Evolutionary conservation across 2,329 filamentous ascomycete genomes (phyloP).

Genomic region (Fusarium sp.): DNA sequence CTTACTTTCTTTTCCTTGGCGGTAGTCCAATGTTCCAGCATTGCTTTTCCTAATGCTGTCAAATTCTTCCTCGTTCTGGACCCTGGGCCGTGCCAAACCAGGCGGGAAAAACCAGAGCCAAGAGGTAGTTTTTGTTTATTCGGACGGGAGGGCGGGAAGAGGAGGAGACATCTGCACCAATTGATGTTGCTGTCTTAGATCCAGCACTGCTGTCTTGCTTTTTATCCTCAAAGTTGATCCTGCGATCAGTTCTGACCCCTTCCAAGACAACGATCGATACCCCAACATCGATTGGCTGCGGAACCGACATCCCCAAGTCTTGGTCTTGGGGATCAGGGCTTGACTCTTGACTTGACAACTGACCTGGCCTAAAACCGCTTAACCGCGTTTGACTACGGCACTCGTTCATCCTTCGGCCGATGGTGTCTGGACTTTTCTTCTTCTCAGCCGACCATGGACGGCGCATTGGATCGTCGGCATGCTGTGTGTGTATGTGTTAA

Average conservation of each 20-base stretch:
- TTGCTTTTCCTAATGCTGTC: conserved; percentile 31
- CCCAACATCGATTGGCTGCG: conserved; percentile 24
- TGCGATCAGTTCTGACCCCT: conserved; percentile 24
- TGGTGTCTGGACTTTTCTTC: conserved; percentile 17
- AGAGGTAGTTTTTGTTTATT: conserved; percentile 6
- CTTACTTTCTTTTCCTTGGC: conserved; percentile 31
- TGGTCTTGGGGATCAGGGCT: conserved; percentile 23
- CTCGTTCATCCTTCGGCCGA: conserved; percentile 28
- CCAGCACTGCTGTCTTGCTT: conserved; percentile 27
- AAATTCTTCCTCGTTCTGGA: conserved; percentile 8
- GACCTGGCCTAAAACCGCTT: conserved; percentile 30
- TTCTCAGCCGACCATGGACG: conserved; percentile 18
- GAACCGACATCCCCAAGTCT: conserved; percentile 6
- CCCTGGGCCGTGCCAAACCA: conserved; percentile 5
- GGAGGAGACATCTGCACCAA: conserved; percentile 15
- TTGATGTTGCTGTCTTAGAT: conserved; percentile 28
- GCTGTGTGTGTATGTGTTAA: background rate
- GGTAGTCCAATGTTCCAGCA: conserved; percentile 9
- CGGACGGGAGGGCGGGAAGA: conserved; percentile 6
- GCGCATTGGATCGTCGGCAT: conserved; percentile 2
- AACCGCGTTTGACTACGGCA: conserved; percentile 25
- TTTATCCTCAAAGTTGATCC: conserved; percentile 8
- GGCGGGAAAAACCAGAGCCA: conserved; percentile 3
- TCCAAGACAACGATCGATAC: conserved; percentile 29
- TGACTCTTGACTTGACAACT: conserved; percentile 23